Evolutionary conservation across 2,329 filamentous ascomycete species (phyloP).

Genomic region (Hirsutella thompsonii): DNA sequence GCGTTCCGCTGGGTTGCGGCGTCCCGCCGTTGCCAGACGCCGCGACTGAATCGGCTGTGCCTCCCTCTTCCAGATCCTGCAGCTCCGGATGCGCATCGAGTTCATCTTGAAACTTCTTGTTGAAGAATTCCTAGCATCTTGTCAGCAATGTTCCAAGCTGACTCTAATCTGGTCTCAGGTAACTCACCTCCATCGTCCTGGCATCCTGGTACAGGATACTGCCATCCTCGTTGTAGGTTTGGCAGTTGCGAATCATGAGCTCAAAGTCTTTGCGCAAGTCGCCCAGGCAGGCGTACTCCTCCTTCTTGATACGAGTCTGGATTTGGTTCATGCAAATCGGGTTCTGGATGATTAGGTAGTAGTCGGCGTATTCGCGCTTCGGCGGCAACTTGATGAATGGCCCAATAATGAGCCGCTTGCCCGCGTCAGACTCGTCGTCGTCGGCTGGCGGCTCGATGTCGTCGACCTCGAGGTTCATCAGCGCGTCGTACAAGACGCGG

Average conservation of each 20-base stretch:
- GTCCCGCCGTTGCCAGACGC: slow-evolving; percentile 50
- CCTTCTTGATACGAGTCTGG: slow-evolving; percentile 87
- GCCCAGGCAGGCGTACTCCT: slow-evolving; percentile 73
- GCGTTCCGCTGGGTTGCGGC: slow-evolving; percentile 47
- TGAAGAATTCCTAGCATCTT: slow-evolving; percentile 40
- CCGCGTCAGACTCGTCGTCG: slow-evolving; percentile 43
- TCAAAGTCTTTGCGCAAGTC: slow-evolving; percentile 76
- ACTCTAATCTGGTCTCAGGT: not conserved
- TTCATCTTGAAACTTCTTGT: slow-evolving; percentile 38
- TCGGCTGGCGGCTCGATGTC: slow-evolving; percentile 44
- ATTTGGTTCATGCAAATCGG: slow-evolving; percentile 97
- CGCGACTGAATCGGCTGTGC: slow-evolving; percentile 23
- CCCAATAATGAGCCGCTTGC: slow-evolving; percentile 74
- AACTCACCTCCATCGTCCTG: slow-evolving; percentile 75
- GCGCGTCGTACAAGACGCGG: slow-evolving; percentile 59
- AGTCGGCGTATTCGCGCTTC: slow-evolving; percentile 83
- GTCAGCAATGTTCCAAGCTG: slow-evolving; percentile 16
- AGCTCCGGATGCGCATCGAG: slow-evolving; percentile 41
- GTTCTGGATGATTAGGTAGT: slow-evolving; percentile 83
- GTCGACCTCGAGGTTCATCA: slow-evolving; percentile 78
- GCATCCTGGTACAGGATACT: slow-evolving; percentile 88
- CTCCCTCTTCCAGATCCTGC: slow-evolving; percentile 38
- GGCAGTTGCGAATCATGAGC: slow-evolving; percentile 78
- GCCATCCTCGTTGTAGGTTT: slow-evolving; percentile 92
- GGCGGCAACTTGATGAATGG: slow-evolving; percentile 88